phyloP scores from a whole-genome alignment of 208 protist genomes.

The Acanthamoeba triangularis region DNA sequence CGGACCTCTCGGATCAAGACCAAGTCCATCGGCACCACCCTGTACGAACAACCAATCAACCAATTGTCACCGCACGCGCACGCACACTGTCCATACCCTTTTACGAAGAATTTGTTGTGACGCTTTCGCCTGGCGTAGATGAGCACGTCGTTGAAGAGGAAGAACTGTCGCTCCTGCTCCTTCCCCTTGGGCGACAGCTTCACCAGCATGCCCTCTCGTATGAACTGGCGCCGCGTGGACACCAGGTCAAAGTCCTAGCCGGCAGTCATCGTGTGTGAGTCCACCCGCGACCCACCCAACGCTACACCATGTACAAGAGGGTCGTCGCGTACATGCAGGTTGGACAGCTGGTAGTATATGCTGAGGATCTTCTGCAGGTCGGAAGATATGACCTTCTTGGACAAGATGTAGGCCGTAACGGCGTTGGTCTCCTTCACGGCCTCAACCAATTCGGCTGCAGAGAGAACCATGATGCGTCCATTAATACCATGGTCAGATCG shows the following conservation, averaged over 20 bases:
- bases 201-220: conserved; percentile 28
- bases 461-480: no score
- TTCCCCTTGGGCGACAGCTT: conserved; percentile 57
- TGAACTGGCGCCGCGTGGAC: conserved; percentile 38
- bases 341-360: conserved; percentile 37
- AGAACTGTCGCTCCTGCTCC: conserved; percentile 57
- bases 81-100: not conserved
- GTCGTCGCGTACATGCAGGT: not conserved
- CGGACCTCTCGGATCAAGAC: conserved; percentile 6
- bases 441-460: not conserved
- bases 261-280: not conserved
- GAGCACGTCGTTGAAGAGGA: conserved; percentile 44
- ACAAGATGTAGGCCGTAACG: conserved; percentile 19
- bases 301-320: not conserved
- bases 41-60: not conserved
- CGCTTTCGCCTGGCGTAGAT: conserved; percentile 28
- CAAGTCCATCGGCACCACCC: conserved; percentile 8
- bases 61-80: no score
- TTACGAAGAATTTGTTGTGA: conserved; percentile 26
- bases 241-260: conserved; percentile 50
- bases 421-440: not conserved
- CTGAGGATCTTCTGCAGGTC: conserved; percentile 56
- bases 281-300: not conserved
- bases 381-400: conserved; percentile 44
- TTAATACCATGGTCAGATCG: no score